Conservation (phyloP, 306 rosid genomes). For the Glycine soja region DNA sequence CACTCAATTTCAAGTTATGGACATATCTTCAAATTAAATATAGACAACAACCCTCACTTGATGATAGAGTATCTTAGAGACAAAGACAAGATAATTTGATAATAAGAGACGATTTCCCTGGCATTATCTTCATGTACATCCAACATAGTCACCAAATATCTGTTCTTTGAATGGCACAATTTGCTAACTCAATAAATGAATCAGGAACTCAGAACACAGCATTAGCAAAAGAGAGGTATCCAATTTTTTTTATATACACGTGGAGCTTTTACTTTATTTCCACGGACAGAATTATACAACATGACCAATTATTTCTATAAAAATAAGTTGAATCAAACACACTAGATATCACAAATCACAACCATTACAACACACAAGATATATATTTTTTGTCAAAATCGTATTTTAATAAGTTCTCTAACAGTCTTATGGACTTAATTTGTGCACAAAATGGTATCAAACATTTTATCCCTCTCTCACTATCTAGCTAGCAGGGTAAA, state of each 20-base stretch:
- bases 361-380: not conserved
- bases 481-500: not conserved
- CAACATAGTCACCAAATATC: slow-evolving; percentile 7
- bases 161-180: not conserved
- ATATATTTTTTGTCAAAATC: not conserved
- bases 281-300: not conserved
- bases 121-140: slow-evolving; percentile 44
- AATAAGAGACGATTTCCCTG: not conserved
- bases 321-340: not conserved
- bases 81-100: not conserved
- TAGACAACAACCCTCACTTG: not conserved
- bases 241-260: not conserved
- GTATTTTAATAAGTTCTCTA: not conserved
- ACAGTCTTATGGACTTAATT: not conserved
- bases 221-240: not conserved
- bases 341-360: not conserved
- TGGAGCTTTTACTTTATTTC: not conserved
- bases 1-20: not conserved
- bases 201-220: not conserved
- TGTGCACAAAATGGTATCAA: not conserved
- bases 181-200: not conserved
- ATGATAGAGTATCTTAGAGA: slow-evolving; percentile 10
- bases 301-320: not conserved
- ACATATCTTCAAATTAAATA: not conserved
- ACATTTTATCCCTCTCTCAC: not conserved